Evolutionary conservation across 257 asterid genomes (phyloP), one percentile per base, ranked within the genome.

Genomic region (Solanum virginianum): DNA sequence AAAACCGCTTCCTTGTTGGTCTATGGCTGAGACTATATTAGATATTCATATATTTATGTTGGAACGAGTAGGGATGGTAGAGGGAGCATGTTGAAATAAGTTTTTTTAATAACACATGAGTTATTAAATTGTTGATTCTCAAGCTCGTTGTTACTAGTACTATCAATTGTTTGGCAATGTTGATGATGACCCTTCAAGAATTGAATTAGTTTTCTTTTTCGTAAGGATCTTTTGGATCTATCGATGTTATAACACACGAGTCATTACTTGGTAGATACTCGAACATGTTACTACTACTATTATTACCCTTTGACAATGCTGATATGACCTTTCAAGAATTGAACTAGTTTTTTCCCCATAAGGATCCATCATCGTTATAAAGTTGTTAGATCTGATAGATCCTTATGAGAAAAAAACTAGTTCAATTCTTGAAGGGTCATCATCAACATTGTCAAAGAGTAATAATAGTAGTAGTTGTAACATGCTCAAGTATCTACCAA

Each of bases 141-240:
- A 13, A 65, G 9, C 39, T 11, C 72, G 1, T 65, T 12, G 5
- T 36, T 24, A 63, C 55, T 17, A 6, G 36, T 32, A 47, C 14
- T 47, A 47, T 81, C 7, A 59, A 87, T 85, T 17, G 3, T 54
- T 54, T 54, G 59, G 11, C 36, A 32, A 32, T 32, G 36, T 32
- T 49, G 16, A 49, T 49, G 54, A 47, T 1, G 86, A 89, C 49
- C 81, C 90, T 60, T 85, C 91, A 65, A 90, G 89, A 86, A 91
- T 91, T 57, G 95, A 92, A 62, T 83, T 91, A 63, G 92, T 87
- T 69, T 88, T 89, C n/a, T 10, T 49, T 1, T 5, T 15, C 5
- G 4, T 10, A 49, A 49, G 54, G 57, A 13, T 83, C 6, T n/a
- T n/a, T n/a, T n/a, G 4, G 36, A 32, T 32, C 36, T 32, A 32